phyloP scores from a whole-genome alignment of 805 yeast species.

The Candida hispaniensis region DNA sequence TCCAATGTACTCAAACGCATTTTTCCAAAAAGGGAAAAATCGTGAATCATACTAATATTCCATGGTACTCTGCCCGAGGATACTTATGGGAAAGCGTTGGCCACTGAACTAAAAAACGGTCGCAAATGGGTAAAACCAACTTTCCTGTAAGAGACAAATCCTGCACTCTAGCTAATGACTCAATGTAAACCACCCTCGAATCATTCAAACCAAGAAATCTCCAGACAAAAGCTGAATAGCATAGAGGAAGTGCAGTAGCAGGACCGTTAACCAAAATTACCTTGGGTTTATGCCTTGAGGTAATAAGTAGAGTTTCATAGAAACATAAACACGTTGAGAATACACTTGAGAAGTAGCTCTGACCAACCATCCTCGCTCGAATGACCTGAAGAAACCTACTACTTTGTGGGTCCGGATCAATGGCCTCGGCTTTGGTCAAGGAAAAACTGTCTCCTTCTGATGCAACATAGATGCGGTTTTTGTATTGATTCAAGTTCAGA shows the following conservation, averaged over 20 bases:
- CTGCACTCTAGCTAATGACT: slow-evolving; percentile 75
- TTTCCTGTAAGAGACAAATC: slow-evolving; percentile 67
- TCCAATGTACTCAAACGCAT: too few relatives aligned
- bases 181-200: slow-evolving; percentile 66
- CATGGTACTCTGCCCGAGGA: slow-evolving; percentile 59
- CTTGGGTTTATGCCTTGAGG: slow-evolving; percentile 5
- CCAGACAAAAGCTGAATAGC: slow-evolving; percentile 43
- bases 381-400: slow-evolving; percentile 31
- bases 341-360: slow-evolving; percentile 38
- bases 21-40: background rate
- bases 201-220: slow-evolving; percentile 28
- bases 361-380: slow-evolving; percentile 55
- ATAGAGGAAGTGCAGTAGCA: slow-evolving; percentile 66
- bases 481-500: slow-evolving; percentile 27
- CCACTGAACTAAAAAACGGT: slow-evolving; percentile 90
- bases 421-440: slow-evolving; percentile 29
- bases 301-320: slow-evolving; percentile 22
- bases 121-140: slow-evolving; percentile 57
- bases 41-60: slow-evolving; percentile 50
- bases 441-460: slow-evolving; percentile 47
- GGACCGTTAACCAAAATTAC: slow-evolving; percentile 60
- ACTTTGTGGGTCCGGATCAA: too few relatives aligned
- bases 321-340: slow-evolving; percentile 36
- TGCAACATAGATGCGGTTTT: slow-evolving; percentile 29
- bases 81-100: slow-evolving; percentile 42